phyloP scores from a whole-genome alignment of 805 yeast species.

The Kockiozyma suomiensis region DNA sequence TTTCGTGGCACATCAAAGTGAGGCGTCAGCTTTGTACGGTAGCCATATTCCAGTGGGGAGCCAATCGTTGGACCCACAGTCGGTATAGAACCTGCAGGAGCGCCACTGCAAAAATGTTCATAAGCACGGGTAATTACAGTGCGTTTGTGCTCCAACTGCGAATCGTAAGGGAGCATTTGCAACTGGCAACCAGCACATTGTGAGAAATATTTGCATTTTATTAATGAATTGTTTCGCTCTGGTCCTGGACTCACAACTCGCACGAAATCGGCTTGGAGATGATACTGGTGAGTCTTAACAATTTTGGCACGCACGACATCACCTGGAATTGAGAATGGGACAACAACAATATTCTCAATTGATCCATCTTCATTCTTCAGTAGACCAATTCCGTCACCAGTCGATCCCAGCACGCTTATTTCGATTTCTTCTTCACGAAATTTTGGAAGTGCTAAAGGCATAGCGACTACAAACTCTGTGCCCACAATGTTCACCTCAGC shows the following conservation, averaged over 20 bases:
- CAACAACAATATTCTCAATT: slow-evolving; percentile 63
- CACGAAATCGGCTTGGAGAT: slow-evolving; percentile 71
- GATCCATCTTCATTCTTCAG: slow-evolving; percentile 59
- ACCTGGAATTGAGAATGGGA: slow-evolving; percentile 90
- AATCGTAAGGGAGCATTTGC: slow-evolving; percentile 72
- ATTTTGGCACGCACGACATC: slow-evolving; percentile 72
- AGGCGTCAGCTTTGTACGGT: slow-evolving; percentile 93
- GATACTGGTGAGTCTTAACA: slow-evolving; percentile 67
- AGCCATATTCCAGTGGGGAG: slow-evolving; percentile 74
- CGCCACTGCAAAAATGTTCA: slow-evolving; percentile 58
- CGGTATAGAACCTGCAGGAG: slow-evolving; percentile 51
- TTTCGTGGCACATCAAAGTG: slow-evolving; percentile 81
- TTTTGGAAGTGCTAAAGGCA: slow-evolving; percentile 27
- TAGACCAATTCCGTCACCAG: slow-evolving; percentile 85
- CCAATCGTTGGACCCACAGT: slow-evolving; percentile 62
- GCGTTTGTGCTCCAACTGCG: slow-evolving; percentile 73
- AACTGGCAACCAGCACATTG: slow-evolving; percentile 94
- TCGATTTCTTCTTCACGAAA: slow-evolving; percentile 60
- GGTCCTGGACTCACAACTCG: slow-evolving; percentile 50
- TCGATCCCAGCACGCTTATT: slow-evolving; percentile 64
- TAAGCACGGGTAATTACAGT: slow-evolving; percentile 81
- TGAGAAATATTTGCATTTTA: slow-evolving; percentile 83
- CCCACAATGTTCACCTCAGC: slow-evolving; percentile 48
- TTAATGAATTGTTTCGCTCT: slow-evolving; percentile 59
- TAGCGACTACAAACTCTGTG: slow-evolving; percentile 61